Percentiles rank a stretch among this genome's conserved stretches.
phyloP scores from a whole-genome alignment of 2,329 filamentous ascomycete species.

The Leptosphaerulina australis region DNA sequence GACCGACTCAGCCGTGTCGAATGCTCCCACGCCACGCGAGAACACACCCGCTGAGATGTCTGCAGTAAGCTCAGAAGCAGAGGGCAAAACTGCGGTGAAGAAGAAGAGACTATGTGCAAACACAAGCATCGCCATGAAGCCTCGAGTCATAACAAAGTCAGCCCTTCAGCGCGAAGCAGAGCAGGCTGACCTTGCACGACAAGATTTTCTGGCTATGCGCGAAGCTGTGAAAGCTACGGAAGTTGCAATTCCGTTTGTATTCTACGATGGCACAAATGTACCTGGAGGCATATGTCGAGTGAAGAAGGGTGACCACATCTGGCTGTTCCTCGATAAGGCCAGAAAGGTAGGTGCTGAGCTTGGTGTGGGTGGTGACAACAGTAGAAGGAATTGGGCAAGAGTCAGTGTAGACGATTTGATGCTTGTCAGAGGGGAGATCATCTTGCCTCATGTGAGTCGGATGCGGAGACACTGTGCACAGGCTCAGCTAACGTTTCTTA shows the following conservation, averaged over 20 bases:
- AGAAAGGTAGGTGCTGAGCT: constrained; percentile 87
- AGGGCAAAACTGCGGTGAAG: constrained; percentile 48
- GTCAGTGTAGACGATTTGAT: constrained; percentile 95
- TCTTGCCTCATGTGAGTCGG: constrained; percentile 83
- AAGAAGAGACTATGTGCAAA: constrained; percentile 66
- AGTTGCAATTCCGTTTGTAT: constrained; percentile 91
- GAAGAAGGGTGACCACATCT: constrained; percentile 91
- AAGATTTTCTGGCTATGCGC: constrained; percentile 82
- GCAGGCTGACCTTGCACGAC: constrained; percentile 73
- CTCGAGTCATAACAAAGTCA: constrained; percentile 77
- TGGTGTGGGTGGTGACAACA: constrained; percentile 71
- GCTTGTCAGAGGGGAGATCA: constrained; percentile 86
- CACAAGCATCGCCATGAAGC: constrained; percentile 60
- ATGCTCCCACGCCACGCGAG: constrained; percentile 49
- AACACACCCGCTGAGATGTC: constrained; percentile 48
- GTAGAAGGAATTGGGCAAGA: constrained; percentile 83
- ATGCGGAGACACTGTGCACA: too few species aligned
- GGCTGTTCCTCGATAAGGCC: constrained; percentile 91
- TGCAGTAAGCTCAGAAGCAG: constrained; percentile 39
- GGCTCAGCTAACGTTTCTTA: constrained; percentile 18
- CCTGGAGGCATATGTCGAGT: constrained; percentile 83
- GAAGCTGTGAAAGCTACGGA: constrained; percentile 88
- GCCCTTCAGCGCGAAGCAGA: constrained; percentile 79
- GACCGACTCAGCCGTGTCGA: constrained; percentile 53
- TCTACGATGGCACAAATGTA: constrained; percentile 92